Evolutionary conservation across 805 yeast species (phyloP).

Genomic region (Ogataea minuta): DNA sequence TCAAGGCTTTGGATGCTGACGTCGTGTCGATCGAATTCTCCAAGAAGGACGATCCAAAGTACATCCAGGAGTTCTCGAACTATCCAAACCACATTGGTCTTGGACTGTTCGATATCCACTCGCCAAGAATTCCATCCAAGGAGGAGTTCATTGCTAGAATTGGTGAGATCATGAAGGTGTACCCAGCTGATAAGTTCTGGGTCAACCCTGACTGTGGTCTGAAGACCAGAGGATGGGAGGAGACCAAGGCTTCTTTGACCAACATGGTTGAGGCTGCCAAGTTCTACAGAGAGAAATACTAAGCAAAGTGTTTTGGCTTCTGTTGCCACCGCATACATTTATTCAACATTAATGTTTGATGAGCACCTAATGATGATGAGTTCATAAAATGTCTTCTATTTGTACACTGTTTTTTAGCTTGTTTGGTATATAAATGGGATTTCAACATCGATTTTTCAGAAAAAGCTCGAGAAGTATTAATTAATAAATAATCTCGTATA

Average conservation of each 20-base stretch:
- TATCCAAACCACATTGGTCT: constrained; percentile 99
- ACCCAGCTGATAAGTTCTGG: constrained; percentile 99
- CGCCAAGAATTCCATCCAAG: constrained; percentile 98
- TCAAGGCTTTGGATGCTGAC: constrained; percentile 99
- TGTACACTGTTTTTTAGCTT: constrained; percentile 17
- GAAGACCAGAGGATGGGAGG: constrained; percentile 99
- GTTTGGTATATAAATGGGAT: constrained; percentile 36
- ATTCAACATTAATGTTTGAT: constrained; percentile 39
- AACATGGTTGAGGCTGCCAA: constrained; percentile 99
- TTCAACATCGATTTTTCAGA: constrained; percentile 44
- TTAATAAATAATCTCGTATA: neutral
- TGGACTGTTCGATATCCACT: constrained; percentile 98
- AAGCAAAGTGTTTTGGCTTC: constrained; percentile 11
- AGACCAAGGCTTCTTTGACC: constrained; percentile 90
- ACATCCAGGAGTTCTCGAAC: constrained; percentile 95
- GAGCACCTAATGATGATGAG: constrained; percentile 15
- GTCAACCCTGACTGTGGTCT: constrained; percentile 99
- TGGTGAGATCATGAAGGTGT: constrained; percentile 89
- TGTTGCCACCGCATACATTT: constrained; percentile 27
- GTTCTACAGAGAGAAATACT: constrained; percentile 64
- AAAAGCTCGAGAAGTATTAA: constrained; percentile 1
- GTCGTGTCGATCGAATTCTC: constrained; percentile 99
- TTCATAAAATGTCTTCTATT: constrained; percentile 18
- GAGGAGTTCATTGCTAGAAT: constrained; percentile 94
- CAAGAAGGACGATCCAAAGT: constrained; percentile 98